Percentiles rank a stretch among this genome's conserved stretches.
These are phyloP conservation scores for Leccinum longicurvipes DNA, from an alignment of 768 basidiomycete species.

Conservation along the genomic window DNA sequence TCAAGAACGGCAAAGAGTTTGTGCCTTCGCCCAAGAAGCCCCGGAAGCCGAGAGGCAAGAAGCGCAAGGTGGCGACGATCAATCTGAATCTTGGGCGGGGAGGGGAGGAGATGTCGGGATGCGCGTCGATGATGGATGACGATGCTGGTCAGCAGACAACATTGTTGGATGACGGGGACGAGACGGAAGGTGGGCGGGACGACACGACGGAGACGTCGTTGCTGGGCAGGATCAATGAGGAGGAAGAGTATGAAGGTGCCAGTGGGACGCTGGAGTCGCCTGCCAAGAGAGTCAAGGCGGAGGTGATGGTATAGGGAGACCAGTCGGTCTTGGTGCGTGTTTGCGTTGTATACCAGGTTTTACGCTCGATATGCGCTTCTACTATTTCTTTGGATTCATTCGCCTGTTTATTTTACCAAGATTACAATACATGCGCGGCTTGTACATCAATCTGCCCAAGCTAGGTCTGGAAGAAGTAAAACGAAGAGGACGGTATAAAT, in stretches of 20 bases:
- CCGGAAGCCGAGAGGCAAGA: slow-evolving; percentile 33
- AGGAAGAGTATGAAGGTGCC: slow-evolving; percentile 32
- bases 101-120: slow-evolving; percentile 12
- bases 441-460: not conserved
- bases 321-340: not conserved
- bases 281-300: slow-evolving; percentile 26
- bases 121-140: not conserved
- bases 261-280: slow-evolving; percentile 20
- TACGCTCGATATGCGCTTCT: not conserved
- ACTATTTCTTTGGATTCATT: not conserved
- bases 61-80: slow-evolving; percentile 28
- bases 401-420: not conserved
- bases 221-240: slow-evolving; percentile 19
- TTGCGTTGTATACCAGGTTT: not conserved
- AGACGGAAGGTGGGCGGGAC: slow-evolving; percentile 27
- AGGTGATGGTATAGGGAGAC: slow-evolving; percentile 15
- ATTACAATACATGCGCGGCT: not conserved
- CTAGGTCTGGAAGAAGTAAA: not conserved
- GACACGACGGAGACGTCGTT: slow-evolving; percentile 15
- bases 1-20: slow-evolving; percentile 58
- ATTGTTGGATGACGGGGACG: slow-evolving; percentile 41
- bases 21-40: slow-evolving; percentile 52
- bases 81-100: slow-evolving; percentile 12
- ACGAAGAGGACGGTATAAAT: slow-evolving; percentile 28
- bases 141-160: not conserved